Conservation (phyloP, 352 stramenopile genomes). For the Phytophthora melonis region DNA sequence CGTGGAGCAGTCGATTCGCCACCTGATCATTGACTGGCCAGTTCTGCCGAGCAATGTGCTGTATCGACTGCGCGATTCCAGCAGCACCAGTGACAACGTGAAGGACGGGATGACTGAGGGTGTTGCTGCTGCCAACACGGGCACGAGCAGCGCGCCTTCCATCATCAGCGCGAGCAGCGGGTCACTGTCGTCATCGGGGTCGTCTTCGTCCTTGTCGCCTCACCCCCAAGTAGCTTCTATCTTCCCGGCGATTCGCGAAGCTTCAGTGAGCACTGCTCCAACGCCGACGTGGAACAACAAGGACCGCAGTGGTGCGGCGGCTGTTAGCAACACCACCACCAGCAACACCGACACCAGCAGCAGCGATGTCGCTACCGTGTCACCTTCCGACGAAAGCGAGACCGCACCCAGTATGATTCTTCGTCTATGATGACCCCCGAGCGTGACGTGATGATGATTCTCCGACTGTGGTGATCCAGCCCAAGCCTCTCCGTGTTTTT, state of each 20-base stretch:
- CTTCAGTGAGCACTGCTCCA: conserved; percentile 1
- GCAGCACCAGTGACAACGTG: conserved; percentile 2
- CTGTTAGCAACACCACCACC: conserved; percentile 4
- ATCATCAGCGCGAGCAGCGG: conserved; percentile 25
- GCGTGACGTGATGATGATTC: conserved; percentile 7
- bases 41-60: conserved; percentile 40
- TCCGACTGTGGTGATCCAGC: conserved; percentile 1
- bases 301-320: background rate
- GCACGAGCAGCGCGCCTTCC: conserved; percentile 22
- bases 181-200: conserved; percentile 38
- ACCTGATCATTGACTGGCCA: conserved; percentile 74
- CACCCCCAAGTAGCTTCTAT: conserved; percentile 20
- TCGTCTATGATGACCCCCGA: conserved; percentile 5
- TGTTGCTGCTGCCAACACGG: conserved; percentile 3
- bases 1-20: conserved; percentile 68
- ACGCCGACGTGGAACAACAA: conserved; percentile 12
- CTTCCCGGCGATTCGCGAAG: conserved; percentile 17
- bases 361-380: conserved; percentile 8
- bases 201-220: conserved; percentile 35
- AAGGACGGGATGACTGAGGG: conserved; percentile 27
- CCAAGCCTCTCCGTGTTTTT: conserved; percentile 20
- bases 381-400: conserved; percentile 27
- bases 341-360: conserved; percentile 1
- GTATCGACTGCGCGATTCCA: conserved; percentile 43
- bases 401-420: conserved; percentile 8